These are phyloP conservation scores for Cutaneotrichosporon cavernicola DNA, from an alignment of 1,284 basidiomycete genomes.

Conservation along the genomic window DNA sequence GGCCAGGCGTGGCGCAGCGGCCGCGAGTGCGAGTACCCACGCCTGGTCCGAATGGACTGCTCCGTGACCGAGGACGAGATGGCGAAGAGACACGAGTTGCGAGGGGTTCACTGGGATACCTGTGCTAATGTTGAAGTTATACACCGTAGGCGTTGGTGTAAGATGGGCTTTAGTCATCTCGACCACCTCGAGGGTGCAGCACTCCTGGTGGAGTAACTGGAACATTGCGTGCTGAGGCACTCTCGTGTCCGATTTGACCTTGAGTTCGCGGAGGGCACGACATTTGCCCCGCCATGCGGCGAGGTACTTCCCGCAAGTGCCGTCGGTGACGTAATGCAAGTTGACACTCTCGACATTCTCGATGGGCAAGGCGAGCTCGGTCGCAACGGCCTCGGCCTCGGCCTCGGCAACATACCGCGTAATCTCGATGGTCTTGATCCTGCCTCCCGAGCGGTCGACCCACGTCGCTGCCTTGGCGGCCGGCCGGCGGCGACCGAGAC, in stretches of 20 bases:
- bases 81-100: background rate
- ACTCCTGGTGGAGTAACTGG: background rate
- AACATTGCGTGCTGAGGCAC: background rate
- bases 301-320: background rate
- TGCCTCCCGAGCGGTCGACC: conserved; percentile 27
- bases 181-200: background rate
- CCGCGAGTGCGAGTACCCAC: background rate
- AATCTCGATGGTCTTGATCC: background rate
- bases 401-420: background rate
- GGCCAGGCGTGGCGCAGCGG: background rate
- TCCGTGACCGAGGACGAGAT: background rate
- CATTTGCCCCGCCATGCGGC: background rate
- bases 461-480: conserved; percentile 25
- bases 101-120: background rate
- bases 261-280: background rate
- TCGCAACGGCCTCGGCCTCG: background rate
- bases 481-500: conserved; percentile 27
- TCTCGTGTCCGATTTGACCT: background rate
- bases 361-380: background rate
- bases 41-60: background rate
- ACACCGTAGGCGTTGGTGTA: background rate
- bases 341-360: conserved; percentile 9
- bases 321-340: background rate
- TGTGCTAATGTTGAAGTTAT: background rate
- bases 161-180: background rate